phyloP scores from a whole-genome alignment of 306 rosid species.

The Albizia julibrissin region DNA sequence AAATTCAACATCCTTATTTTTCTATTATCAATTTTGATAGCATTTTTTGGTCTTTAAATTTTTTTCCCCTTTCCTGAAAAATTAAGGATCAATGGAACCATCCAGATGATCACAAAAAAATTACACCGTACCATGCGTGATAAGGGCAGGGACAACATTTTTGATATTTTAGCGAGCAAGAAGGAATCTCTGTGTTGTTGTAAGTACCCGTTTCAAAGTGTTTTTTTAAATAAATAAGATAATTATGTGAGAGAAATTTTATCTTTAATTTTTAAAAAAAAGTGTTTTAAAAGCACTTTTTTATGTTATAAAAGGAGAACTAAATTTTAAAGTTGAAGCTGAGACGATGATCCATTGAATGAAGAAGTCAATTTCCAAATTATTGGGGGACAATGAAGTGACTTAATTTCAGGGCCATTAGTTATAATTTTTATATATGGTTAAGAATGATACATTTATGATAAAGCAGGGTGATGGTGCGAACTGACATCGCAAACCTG shows the following conservation, averaged over 20 bases:
- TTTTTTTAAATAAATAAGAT: too few species aligned
- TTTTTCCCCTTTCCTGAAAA: not conserved
- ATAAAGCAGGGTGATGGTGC: not conserved
- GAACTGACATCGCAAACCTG: conserved; percentile 16
- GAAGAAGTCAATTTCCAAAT: not conserved
- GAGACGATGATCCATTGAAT: not conserved
- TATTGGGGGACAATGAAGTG: not conserved
- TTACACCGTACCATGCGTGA: not conserved
- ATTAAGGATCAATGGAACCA: not conserved
- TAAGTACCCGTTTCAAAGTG: too few species aligned
- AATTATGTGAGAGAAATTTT: too few species aligned
- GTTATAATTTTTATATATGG: not conserved
- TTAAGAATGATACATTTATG: not conserved
- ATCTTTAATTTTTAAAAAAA: too few species aligned
- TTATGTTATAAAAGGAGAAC: too few species aligned
- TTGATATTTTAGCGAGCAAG: not conserved
- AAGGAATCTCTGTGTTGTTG: too few species aligned
- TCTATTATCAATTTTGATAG: too few species aligned
- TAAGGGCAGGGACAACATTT: not conserved
- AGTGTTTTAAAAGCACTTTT: too few species aligned
- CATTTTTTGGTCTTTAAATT: not conserved
- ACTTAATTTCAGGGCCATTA: not conserved
- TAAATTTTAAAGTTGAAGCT: too few species aligned
- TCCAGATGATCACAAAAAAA: not conserved
- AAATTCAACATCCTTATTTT: too few species aligned